A percentile compares a stretch with the other conserved stretches of the same genome.
phyloP scores from a whole-genome alignment of 192 early-diverging fungal genomes.

The Allomyces macrogynus region DNA sequence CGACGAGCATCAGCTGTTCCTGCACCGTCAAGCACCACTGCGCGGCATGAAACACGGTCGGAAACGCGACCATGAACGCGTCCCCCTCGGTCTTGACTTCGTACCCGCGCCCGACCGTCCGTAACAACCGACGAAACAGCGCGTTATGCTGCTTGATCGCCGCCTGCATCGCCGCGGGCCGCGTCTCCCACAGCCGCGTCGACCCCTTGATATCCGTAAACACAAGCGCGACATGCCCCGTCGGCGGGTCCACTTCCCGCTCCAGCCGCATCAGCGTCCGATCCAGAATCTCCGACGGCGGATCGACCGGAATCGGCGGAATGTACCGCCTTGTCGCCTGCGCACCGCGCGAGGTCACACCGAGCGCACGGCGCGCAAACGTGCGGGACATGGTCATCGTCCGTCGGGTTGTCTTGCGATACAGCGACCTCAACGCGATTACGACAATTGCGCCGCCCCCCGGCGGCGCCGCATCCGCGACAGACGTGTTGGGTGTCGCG shows the following conservation, averaged over 20 bases:
- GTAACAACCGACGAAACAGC: conserved; percentile 60
- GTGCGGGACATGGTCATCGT: conserved; percentile 1
- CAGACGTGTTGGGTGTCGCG: conserved; percentile 29
- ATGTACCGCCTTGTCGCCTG: conserved; percentile 17
- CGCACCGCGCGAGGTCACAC: conserved; percentile 5
- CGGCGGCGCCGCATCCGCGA: conserved; percentile 21
- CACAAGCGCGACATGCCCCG: conserved; percentile 61
- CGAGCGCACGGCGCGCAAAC: not conserved
- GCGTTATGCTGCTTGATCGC: conserved; percentile 71
- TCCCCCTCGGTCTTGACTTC: conserved; percentile 94
- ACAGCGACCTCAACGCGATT: conserved; percentile 58
- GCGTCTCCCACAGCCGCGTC: conserved; percentile 75
- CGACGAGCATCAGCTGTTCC: conserved; percentile 49
- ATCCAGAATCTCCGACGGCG: too few relatives aligned
- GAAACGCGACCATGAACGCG: conserved; percentile 83
- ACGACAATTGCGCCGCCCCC: conserved; percentile 66
- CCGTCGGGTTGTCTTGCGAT: conserved; percentile 5
- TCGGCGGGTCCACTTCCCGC: conserved; percentile 62
- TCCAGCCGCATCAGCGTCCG: conserved; percentile 35
- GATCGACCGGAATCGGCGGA: conserved; percentile 16
- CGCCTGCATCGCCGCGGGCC: conserved; percentile 57
- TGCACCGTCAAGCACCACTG: conserved; percentile 80
- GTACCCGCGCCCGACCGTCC: conserved; percentile 57
- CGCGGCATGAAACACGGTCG: conserved; percentile 52
- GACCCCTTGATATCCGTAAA: conserved; percentile 93